Evolutionary conservation across 768 basidiomycete species (phyloP).

Genomic region (Rhodotorula graminis): DNA sequence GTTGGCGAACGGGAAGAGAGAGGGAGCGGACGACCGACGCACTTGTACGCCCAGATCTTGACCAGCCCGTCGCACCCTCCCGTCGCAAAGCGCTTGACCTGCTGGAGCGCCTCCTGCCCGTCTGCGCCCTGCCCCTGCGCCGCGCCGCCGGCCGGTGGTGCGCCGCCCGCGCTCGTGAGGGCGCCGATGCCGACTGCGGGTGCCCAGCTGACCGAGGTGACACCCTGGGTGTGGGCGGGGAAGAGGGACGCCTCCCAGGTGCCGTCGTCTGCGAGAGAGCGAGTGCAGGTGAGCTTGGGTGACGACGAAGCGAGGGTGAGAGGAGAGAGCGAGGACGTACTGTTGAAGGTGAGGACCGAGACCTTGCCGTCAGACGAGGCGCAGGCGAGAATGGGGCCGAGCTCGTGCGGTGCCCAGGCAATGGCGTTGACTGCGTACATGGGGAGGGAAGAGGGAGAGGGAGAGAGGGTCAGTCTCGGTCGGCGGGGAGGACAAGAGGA

Average conservation of each 20-base stretch:
- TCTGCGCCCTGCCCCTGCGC: slow-evolving; percentile 5
- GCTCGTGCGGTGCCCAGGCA: slow-evolving; percentile 97
- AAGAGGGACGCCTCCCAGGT: slow-evolving; percentile 94
- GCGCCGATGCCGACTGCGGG: slow-evolving; percentile 83
- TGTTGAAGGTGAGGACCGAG: slow-evolving; percentile 94
- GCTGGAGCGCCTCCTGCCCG: slow-evolving; percentile 43
- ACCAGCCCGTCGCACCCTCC: slow-evolving; percentile 96
- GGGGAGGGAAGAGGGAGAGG: too few relatives aligned
- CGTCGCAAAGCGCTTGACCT: slow-evolving; percentile 86
- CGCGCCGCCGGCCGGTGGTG: neutral
- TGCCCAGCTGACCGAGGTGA: slow-evolving; percentile 96
- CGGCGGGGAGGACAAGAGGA: neutral
- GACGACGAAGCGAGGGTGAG: neutral
- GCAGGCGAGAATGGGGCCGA: slow-evolving; percentile 93
- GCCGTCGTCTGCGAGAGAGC: slow-evolving; percentile 69
- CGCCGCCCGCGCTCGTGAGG: slow-evolving; percentile 59
- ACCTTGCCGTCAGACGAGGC: slow-evolving; percentile 96
- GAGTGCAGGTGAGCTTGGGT: too few relatives aligned
- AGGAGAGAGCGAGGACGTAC: slow-evolving; percentile 52
- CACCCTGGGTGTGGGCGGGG: slow-evolving; percentile 90
- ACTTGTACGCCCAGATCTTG: slow-evolving; percentile 78
- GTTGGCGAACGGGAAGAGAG: too few relatives aligned
- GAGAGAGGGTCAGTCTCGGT: neutral
- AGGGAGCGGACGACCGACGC: slow-evolving; percentile 1
- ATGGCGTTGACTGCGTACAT: slow-evolving; percentile 95